Base-by-base conservation (phyloP, 169 alveolate genomes). In the Condylostoma magnum region DNA sequence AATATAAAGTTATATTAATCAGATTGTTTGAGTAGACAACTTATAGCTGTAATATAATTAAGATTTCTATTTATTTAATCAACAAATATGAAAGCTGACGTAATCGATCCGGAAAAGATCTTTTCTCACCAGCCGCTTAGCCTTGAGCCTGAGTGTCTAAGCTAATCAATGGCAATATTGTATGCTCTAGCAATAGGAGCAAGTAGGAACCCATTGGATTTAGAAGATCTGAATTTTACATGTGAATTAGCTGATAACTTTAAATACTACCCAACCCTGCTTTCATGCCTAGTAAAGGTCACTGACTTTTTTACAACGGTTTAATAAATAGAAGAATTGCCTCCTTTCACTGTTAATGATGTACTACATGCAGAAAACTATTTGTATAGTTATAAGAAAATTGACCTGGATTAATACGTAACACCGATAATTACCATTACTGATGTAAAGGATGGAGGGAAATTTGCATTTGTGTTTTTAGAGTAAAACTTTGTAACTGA, bases 341-440 rank as follows among this genome's bases (percentile, higher is more conserved):
- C 97, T 31, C 75, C 75, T 15, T 90, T 90, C 57, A 86, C 90
- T 68, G 94, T 94, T 15, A 90, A 88, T 95, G 76, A 69, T 78
- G 77, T 92, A 18, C 81, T 92, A 20, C 94, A 92, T 69, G 95
- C 95, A 25, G 95, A 92, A 80, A 83, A 92, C 44, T 84, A 84
- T 43, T 46, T 90, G 3, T 71, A 79, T 34, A 18, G 70, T 3
- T 47, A 52, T 51, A 82, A 75, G 37, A 82, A 89, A 20, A 36
- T 85, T 6, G 55, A 60, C 30, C 47, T 79, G 27, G 80, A 70
- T 15, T 46, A 20, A 31, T 72, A 60, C 20, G 69, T 77, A 4
- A 69, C 57, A 6, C 47, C 82, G 4, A 51, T 31, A 41, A 79
- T 69, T 36, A 69, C 54, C 37, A 25, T 79, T 28, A 70, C 65